Percentiles rank a stretch among this genome's conserved stretches.
Evolutionary conservation across 768 basidiomycete genomes (phyloP).

Genomic region (Lyophyllum shimeji): DNA sequence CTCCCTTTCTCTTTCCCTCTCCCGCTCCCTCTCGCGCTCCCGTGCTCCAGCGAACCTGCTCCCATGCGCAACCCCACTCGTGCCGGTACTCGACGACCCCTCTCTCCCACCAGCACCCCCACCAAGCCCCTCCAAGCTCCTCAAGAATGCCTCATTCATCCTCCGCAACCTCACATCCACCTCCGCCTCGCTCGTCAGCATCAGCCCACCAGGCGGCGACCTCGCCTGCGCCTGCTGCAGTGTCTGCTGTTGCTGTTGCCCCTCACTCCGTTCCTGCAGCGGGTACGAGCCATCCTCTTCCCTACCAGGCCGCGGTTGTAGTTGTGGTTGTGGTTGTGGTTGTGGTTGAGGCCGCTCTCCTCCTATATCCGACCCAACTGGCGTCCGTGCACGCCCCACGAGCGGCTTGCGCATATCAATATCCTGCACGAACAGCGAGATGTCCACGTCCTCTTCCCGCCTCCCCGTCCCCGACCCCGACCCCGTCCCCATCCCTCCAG

Average conservation of each 20-base stretch:
- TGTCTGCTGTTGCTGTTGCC: not conserved
- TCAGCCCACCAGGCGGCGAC: conserved; percentile 39
- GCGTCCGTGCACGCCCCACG: conserved; percentile 33
- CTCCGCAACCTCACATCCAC: conserved; percentile 61
- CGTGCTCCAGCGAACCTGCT: no score
- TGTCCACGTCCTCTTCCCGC: conserved; percentile 68
- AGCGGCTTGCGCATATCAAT: conserved; percentile 73
- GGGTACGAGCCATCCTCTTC: not conserved
- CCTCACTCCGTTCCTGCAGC: not conserved
- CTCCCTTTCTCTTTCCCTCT: not conserved
- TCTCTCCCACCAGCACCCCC: conserved; percentile 22
- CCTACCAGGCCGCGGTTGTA: not conserved
- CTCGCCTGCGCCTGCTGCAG: not conserved
- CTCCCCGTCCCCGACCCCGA: not conserved
- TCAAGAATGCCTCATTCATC: conserved; percentile 70
- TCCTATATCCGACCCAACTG: no score
- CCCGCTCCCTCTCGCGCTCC: no score
- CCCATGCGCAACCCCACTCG: not conserved
- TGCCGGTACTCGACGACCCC: not conserved
- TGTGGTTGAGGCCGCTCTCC: no score
- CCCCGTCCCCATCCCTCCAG: no score
- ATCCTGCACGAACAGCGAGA: conserved; percentile 76
- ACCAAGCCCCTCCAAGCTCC: conserved; percentile 61
- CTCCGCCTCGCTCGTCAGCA: conserved; percentile 66
- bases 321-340: not conserved